Base-by-base conservation (phyloP, 805 yeast species). In the Saccharomycopsis selenospora region DNA sequence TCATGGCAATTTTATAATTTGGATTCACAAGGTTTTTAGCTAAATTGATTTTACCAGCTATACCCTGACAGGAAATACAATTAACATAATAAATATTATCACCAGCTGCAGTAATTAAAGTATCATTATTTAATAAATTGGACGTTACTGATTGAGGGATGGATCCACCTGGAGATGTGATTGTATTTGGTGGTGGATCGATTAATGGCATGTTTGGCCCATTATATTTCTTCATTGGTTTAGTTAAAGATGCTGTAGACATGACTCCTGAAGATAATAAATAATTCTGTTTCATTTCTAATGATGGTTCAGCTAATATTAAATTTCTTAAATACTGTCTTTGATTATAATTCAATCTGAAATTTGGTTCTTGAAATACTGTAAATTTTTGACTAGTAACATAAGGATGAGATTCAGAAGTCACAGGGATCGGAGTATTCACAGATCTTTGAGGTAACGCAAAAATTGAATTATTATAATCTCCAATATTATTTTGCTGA, bases 131-230 rank as follows among this genome's bases (percentile, higher is more conserved):
- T 4, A 53, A 25, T 13, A 53, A 46, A 11, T 48, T 45, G 11
- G 52, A 43, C 10, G 54, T 33, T 22, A 53, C 36, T 11, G 50
- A 45, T 6, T 38, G 40, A 11, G 54, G 54, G 11, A 33, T 30
- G 2, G 54, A 50, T n/a, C 56, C 56, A 1, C 56, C 56, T 8
- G 56, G 56, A 13, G 49, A 43, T 4, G 52, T 53, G 22, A 53
- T 42, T 10, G 27, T 30, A 23, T 28, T 43, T 10, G 44, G 6
- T n/a, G 46, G 44, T 6, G 42, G 18, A 13, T n/a, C 40, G 20
- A 47, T 14, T 20, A 33, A 33, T 7, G 38, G 38, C 6, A 20
- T 20, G 17, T 33, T 33, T n/a, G 33, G 33, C 3, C 42, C 41
- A 43, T 43, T 33, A n/a, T 18, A 33, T 18, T 25, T 33, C 18